Conservation (phyloP, 768 basidiomycete genomes). For the Mycena alexandri region DNA sequence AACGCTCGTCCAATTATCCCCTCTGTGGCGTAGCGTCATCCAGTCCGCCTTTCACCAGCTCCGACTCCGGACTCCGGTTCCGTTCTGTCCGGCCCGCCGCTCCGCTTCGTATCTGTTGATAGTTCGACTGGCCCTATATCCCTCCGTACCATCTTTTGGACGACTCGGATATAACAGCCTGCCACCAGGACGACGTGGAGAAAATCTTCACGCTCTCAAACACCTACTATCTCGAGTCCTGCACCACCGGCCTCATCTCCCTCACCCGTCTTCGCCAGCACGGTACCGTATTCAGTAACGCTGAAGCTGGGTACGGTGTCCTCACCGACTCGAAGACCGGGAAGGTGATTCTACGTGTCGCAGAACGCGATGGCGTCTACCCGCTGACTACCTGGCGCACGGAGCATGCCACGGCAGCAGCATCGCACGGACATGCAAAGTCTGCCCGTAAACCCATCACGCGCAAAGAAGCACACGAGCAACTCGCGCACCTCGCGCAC, state of each 20-base stretch:
- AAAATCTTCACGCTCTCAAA: conserved; percentile 14
- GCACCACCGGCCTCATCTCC: conserved; percentile 7
- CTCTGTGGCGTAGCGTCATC: too few species aligned
- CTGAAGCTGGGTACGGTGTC: conserved; percentile 10
- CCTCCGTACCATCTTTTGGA: too few species aligned
- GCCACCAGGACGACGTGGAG: background rate
- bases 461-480: conserved; percentile 12
- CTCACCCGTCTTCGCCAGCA: conserved; percentile 1
- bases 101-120: too few species aligned
- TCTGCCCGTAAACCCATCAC: conserved; percentile 9
- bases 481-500: conserved; percentile 12
- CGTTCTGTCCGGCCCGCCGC: too few species aligned
- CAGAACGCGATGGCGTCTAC: conserved; percentile 22
- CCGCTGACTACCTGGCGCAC: conserved; percentile 11
- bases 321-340: conserved; percentile 24
- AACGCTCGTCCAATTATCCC: too few species aligned
- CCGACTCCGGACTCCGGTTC: too few species aligned
- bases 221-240: conserved; percentile 11
- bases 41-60: too few species aligned
- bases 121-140: too few species aligned
- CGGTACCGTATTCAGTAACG: conserved; percentile 24
- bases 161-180: too few species aligned
- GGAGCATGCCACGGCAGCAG: background rate
- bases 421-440: background rate
- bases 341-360: conserved; percentile 17